Conservation (phyloP, 208 protist genomes). For the Crithidia bombi region DNA sequence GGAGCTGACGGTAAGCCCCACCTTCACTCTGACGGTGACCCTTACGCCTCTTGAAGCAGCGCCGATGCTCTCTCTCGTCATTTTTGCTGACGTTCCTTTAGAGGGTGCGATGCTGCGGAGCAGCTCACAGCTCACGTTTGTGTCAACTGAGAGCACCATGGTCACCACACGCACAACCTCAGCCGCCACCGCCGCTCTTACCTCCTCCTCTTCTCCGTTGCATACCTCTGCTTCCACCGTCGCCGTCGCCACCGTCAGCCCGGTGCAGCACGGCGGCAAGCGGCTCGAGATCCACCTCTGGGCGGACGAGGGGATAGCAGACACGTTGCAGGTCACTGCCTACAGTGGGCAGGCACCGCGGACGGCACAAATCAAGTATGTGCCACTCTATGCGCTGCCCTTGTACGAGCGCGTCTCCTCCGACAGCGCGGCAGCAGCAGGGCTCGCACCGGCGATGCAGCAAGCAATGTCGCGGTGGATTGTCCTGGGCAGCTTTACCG, state of each 20-base stretch:
- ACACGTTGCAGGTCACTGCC: conserved; percentile 46
- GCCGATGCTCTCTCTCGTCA: conserved; percentile 58
- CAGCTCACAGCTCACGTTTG: conserved; percentile 43
- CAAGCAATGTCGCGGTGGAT: conserved; percentile 53
- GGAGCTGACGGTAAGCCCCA: conserved; percentile 63
- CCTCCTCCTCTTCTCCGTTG: background rate
- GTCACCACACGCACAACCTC: conserved; percentile 29
- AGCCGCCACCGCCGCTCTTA: background rate
- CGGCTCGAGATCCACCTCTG: conserved; percentile 61
- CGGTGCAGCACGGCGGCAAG: conserved; percentile 31
- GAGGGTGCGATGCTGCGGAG: conserved; percentile 57
- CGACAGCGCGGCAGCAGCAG: conserved; percentile 28
- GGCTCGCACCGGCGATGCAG: conserved; percentile 24
- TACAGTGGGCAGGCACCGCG: conserved; percentile 59
- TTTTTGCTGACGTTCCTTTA: conserved; percentile 67
- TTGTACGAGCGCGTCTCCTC: conserved; percentile 70
- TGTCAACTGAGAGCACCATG: conserved; percentile 41
- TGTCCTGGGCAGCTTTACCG: conserved; percentile 53
- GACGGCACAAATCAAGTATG: conserved; percentile 71
- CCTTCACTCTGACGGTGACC: conserved; percentile 58
- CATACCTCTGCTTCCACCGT: background rate
- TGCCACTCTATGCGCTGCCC: conserved; percentile 62
- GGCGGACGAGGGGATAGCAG: conserved; percentile 58
- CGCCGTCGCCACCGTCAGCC: conserved; percentile 31
- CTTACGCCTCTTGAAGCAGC: conserved; percentile 53